Evolutionary conservation across 371 early-diverging fungal genomes (phyloP).

Genomic region (Syncephalastrum monosporum): DNA sequence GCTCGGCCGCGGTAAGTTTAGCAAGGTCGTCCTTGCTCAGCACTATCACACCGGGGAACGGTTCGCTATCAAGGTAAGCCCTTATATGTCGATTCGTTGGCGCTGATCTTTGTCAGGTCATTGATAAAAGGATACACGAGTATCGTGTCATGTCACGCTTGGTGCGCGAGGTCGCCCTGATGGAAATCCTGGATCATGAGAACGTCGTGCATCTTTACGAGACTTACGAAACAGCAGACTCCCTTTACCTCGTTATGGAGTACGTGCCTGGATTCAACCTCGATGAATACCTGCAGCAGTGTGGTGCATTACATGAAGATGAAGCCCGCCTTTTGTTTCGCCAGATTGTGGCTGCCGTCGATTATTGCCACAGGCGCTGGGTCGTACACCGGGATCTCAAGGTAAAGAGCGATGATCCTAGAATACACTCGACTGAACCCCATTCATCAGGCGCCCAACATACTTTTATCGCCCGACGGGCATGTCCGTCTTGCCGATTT

Average conservation of each 20-base stretch:
- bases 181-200: slow-evolving; percentile 82
- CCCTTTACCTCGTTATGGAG: slow-evolving; percentile 71
- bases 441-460: slow-evolving; percentile 45
- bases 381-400: slow-evolving; percentile 81
- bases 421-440: neutral
- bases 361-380: slow-evolving; percentile 70
- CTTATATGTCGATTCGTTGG: neutral
- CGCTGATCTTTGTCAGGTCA: slow-evolving; percentile 41
- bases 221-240: slow-evolving; percentile 82
- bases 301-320: slow-evolving; percentile 51
- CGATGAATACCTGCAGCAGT: slow-evolving; percentile 52
- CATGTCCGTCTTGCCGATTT: slow-evolving; percentile 74
- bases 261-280: slow-evolving; percentile 55
- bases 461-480: slow-evolving; percentile 44
- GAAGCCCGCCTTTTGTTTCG: slow-evolving; percentile 68
- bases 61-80: slow-evolving; percentile 50
- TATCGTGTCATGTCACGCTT: slow-evolving; percentile 75
- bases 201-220: slow-evolving; percentile 87
- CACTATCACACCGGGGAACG: slow-evolving; percentile 66
- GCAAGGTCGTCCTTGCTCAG: slow-evolving; percentile 79
- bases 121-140: slow-evolving; percentile 78
- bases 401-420: slow-evolving; percentile 31
- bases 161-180: slow-evolving; percentile 84
- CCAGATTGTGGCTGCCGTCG: slow-evolving; percentile 66
- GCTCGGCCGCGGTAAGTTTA: slow-evolving; percentile 87